These are phyloP conservation scores for Aspergillus sp. DNA, from an alignment of 2,329 filamentous ascomycete genomes.

Conservation along the genomic window DNA sequence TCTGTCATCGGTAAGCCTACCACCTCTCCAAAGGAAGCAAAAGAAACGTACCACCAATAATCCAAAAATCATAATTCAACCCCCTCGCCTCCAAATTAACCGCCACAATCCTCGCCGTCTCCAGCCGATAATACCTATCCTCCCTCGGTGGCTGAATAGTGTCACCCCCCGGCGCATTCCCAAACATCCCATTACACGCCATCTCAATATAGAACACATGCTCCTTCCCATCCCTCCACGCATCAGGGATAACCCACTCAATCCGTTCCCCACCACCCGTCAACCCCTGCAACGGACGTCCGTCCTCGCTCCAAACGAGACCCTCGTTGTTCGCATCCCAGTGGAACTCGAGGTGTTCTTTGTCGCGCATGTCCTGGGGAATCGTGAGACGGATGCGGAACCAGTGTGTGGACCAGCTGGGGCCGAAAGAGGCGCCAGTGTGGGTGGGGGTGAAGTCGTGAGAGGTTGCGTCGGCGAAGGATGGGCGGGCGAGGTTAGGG, in stretches of 20 bases:
- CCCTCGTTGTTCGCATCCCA: slow-evolving; percentile 96
- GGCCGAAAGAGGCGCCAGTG: slow-evolving; percentile 76
- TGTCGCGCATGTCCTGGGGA: slow-evolving; percentile 63
- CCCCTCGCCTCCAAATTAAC: slow-evolving; percentile 79
- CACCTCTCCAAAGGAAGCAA: background rate
- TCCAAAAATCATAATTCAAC: slow-evolving; percentile 90
- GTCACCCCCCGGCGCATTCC: slow-evolving; percentile 77
- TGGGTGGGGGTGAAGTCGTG: slow-evolving; percentile 68
- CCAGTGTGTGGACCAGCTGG: slow-evolving; percentile 97
- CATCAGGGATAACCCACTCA: slow-evolving; percentile 83
- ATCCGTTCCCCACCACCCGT: slow-evolving; percentile 82
- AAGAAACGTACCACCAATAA: slow-evolving; percentile 54
- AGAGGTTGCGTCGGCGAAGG: slow-evolving; percentile 75
- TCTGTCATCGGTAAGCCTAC: slow-evolving; percentile 43
- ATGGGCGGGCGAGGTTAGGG: slow-evolving; percentile 69
- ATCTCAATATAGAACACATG: slow-evolving; percentile 95
- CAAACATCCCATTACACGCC: slow-evolving; percentile 98
- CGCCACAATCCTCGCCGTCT: slow-evolving; percentile 76
- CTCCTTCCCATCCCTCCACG: slow-evolving; percentile 75
- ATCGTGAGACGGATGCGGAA: slow-evolving; percentile 78
- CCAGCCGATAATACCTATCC: slow-evolving; percentile 72
- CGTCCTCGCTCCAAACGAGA: slow-evolving; percentile 85
- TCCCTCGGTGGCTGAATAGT: slow-evolving; percentile 81
- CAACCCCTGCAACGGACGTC: slow-evolving; percentile 83
- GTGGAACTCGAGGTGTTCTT: slow-evolving; percentile 84